phyloP scores from a whole-genome alignment of 257 asterid genomes.

The Ophiorrhiza pumila region DNA sequence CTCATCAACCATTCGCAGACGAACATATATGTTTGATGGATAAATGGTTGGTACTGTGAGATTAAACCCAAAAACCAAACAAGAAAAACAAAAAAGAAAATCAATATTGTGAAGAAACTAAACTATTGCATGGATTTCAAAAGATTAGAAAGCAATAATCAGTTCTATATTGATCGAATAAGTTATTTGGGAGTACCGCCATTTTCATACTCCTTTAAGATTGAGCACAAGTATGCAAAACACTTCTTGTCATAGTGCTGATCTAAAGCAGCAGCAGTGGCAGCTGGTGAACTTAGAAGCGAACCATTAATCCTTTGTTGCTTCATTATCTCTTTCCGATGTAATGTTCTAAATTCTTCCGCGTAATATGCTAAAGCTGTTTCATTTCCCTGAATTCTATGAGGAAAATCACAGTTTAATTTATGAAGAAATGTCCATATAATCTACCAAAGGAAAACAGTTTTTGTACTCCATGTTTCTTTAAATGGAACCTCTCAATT shows the following conservation, averaged over 20 bases:
- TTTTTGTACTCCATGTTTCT: background rate
- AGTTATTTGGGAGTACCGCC: conserved; percentile 18
- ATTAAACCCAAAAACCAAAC: background rate
- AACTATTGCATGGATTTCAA: background rate
- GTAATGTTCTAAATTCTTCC: conserved; percentile 28
- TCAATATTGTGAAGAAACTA: background rate
- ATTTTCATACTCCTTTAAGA: conserved; percentile 7
- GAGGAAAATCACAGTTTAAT: background rate
- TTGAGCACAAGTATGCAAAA: conserved; percentile 21
- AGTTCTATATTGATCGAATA: background rate
- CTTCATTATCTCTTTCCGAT: conserved; percentile 16
- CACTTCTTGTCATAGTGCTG: conserved; percentile 29
- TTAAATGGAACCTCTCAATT: conserved; percentile 20
- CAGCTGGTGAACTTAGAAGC: conserved; percentile 38
- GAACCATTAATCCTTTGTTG: conserved; percentile 34
- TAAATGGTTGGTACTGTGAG: conserved; percentile 29
- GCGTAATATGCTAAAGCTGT: conserved; percentile 23
- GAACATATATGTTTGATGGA: conserved; percentile 16
- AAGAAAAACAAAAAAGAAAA: background rate
- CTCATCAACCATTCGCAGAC: conserved; percentile 29
- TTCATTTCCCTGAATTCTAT: background rate
- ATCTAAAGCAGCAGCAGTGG: conserved; percentile 44
- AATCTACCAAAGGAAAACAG: background rate
- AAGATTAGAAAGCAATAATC: background rate
- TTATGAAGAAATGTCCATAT: background rate